Evolutionary conservation across 148 eudicot genomes (phyloP).

Genomic region (Silene conica): DNA sequence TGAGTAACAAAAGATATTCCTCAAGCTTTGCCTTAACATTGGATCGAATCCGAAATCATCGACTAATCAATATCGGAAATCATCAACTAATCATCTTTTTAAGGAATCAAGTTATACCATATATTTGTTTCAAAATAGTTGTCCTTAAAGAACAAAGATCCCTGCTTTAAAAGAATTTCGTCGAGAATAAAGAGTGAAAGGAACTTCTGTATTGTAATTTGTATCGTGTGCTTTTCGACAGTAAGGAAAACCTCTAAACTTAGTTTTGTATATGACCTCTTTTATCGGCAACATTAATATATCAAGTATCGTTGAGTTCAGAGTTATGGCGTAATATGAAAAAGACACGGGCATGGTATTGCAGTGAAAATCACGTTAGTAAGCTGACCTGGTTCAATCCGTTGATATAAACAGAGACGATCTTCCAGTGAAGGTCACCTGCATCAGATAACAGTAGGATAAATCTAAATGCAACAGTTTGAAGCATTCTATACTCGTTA

Average conservation of each 20-base stretch:
- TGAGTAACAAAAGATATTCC: conserved; percentile 10
- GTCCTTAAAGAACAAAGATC: not conserved
- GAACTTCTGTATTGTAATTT: too few relatives aligned
- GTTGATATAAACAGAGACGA: conserved; percentile 90
- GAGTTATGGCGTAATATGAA: not conserved
- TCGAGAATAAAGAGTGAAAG: not conserved
- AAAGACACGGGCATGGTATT: too few relatives aligned
- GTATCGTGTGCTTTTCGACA: too few relatives aligned
- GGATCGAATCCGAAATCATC: conserved; percentile 26
- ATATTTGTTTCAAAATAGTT: not conserved
- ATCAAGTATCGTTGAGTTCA: too few relatives aligned
- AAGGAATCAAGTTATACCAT: not conserved
- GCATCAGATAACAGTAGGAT: conserved; percentile 18
- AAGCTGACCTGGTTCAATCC: conserved; percentile 54
- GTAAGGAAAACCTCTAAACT: too few relatives aligned
- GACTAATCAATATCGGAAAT: conserved; percentile 28
- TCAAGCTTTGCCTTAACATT: conserved; percentile 15
- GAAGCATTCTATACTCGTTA: not conserved
- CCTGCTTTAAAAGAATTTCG: not conserved
- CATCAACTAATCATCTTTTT: conserved; percentile 16
- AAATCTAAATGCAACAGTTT: not conserved
- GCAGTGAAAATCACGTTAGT: not conserved
- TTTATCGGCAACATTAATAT: too few relatives aligned
- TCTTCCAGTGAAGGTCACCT: conserved; percentile 98
- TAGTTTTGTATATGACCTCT: too few relatives aligned